Base-by-base conservation (phyloP, 371 early-diverging fungal species). In the Mortierella sp. region DNA sequence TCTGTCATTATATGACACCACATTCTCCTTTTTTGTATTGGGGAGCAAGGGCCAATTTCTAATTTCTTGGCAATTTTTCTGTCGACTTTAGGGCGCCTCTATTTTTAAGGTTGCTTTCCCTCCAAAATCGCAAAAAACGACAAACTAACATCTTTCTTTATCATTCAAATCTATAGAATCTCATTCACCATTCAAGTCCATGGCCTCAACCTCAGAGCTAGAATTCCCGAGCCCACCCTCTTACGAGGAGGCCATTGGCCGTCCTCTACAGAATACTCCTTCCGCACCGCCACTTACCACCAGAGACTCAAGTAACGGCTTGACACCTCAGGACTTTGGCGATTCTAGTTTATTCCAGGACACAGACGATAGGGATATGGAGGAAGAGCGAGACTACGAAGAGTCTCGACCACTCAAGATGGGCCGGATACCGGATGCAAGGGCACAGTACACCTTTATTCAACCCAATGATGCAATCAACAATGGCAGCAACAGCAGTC, bases 401-500 rank as follows among this genome's bases (percentile, higher is more conserved):
- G 78, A 73, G n/a, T 77, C 77, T 0, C 51, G 77, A 16, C 77
- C 77, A 0, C 54, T 77, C 40, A 77, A 72, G 72, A 72, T 68
- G 68, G 77, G 77, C 0, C 63, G 54, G 26, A 61, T 77, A 28
- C 77, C 77, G 1, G 61, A 65, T 28, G 43, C 69, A 12, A 35
- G 64, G 5, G 68, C 77, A 1, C 77, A 77, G n/a, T 77, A 72
- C 62, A 77, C 77, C 1, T 77, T 68, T 30, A 72, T 77, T 45
- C 77, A 77, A 12, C 77, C 77, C 11, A 66, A 45, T 14, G 72
- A 72, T 63, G 63, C 66, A n/a, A 54, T 62, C 66, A 35, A 45
- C 35, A 63, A 11, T 16, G 24, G 39, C 6, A 61, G 35, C 10
- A 39, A 12, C 40, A 63, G 30, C 32, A 54, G 24, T 22, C 43